Evolutionary conservation across 1,284 basidiomycete species (phyloP), one percentile per base, ranked within the genome.

Genomic region (Fomes fomentarius): DNA sequence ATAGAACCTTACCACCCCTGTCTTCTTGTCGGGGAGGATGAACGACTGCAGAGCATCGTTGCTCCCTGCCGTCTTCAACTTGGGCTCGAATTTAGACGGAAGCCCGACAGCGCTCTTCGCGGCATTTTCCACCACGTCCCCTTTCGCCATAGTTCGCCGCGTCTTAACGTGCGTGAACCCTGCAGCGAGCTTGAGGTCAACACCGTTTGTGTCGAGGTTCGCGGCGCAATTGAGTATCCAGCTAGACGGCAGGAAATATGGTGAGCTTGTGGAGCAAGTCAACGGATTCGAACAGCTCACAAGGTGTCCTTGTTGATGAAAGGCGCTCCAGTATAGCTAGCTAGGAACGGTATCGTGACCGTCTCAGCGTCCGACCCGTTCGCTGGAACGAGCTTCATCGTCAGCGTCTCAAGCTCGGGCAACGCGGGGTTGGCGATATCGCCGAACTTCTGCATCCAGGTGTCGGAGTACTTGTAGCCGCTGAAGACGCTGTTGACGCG

Each of bases 401-500:
- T 78, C 11, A 86, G 63, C 2, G 73, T 76, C 15, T 74, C 72
- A 40, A 76, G 74, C 17, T 78, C 74, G 8, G 80, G 78, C 57
- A 79, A 76, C 14, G 69, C 66, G 6, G 82, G 79, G 1, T 83
- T 81, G 33, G 84, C 83, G 39, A 84, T 71, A 64, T 85, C 83
- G 25, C 76, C 85, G 47, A 87, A 63, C 15, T 83, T 74, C 66
- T 85, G 83, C 26, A 80, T 81, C 61, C 78, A 83, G 0, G 69
- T 74, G n/a, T 68, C 73, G 1, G 71, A 68, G 51, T 86, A 79
- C 8, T 81, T 71, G 64, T 87, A 86, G 63, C 81, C 82, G 34
- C 76, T 80, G 68, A 83, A 83, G 8, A 81, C 84, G 47, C 81
- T 83, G 69, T 87, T 87, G 33, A 85, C 80, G 48, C 84, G 78